Conservation (phyloP, 176 grass and related monocot species). For the Bolboschoenus planiculmis region DNA sequence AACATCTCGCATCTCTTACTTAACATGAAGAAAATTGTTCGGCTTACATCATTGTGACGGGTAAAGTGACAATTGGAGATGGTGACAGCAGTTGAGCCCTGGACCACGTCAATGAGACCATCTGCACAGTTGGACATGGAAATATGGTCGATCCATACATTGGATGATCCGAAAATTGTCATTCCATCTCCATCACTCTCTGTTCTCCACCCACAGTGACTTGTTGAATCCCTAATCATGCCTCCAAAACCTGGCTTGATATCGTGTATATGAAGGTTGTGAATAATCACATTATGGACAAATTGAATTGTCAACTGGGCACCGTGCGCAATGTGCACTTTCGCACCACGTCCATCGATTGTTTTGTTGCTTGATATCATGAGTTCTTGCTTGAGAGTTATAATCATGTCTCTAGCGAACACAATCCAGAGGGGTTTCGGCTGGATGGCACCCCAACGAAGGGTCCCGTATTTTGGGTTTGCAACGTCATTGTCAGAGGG, state of each 20-base stretch:
- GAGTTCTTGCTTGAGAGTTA: slow-evolving; percentile 71
- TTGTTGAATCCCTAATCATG: slow-evolving; percentile 46
- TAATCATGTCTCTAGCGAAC: slow-evolving; percentile 62
- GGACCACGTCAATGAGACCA: slow-evolving; percentile 65
- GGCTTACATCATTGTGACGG: slow-evolving; percentile 69
- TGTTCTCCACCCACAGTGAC: slow-evolving; percentile 50
- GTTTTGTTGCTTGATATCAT: slow-evolving; percentile 65
- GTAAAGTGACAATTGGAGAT: slow-evolving; percentile 84
- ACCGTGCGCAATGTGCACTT: slow-evolving; percentile 54
- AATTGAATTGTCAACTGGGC: slow-evolving; percentile 56
- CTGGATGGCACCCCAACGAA: slow-evolving; percentile 70
- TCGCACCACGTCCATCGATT: slow-evolving; percentile 61
- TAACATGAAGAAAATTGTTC: neutral
- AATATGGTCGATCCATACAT: slow-evolving; percentile 84
- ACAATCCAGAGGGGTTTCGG: slow-evolving; percentile 62
- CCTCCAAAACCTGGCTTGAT: slow-evolving; percentile 35
- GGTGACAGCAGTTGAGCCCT: slow-evolving; percentile 60
- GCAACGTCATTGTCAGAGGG: slow-evolving; percentile 47
- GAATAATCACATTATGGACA: slow-evolving; percentile 72
- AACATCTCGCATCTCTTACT: neutral
- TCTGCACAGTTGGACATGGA: slow-evolving; percentile 76
- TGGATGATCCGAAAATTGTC: slow-evolving; percentile 48
- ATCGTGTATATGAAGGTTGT: slow-evolving; percentile 69
- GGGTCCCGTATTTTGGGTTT: slow-evolving; percentile 48
- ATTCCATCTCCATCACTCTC: slow-evolving; percentile 74